A percentile compares a stretch with the other conserved stretches of the same genome.
phyloP scores from a whole-genome alignment of 1,284 basidiomycete species.

The Tetrapyrgos nigripes region DNA sequence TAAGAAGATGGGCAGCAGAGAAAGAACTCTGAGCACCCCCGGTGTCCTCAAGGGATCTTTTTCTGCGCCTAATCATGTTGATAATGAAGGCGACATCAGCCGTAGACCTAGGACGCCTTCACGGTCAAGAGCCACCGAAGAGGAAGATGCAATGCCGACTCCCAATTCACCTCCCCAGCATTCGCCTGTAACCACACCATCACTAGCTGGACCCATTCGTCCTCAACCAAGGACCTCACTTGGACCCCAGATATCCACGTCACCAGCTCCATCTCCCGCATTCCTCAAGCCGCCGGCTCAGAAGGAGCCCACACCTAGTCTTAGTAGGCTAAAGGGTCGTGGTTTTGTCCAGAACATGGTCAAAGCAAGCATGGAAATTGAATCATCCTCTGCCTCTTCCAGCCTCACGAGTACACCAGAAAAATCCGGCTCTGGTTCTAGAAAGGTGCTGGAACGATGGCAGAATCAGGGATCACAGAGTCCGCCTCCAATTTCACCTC shows the following conservation, averaged over 20 bases:
- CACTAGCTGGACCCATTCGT: conserved; percentile 61
- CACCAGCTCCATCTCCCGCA: conserved; percentile 56
- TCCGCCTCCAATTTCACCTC: conserved; percentile 39
- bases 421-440: conserved; percentile 38
- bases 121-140: conserved; percentile 6
- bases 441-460: conserved; percentile 75
- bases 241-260: conserved; percentile 53
- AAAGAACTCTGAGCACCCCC: conserved; percentile 49
- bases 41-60: conserved; percentile 1
- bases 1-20: conserved; percentile 40
- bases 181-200: conserved; percentile 45
- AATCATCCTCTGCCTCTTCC: conserved; percentile 38
- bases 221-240: conserved; percentile 54
- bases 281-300: conserved; percentile 61
- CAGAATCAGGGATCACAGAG: conserved; percentile 37
- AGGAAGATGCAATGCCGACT: background rate
- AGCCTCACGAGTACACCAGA: conserved; percentile 35
- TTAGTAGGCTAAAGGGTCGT: conserved; percentile 80
- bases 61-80: background rate
- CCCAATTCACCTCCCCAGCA: conserved; percentile 40
- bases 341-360: conserved; percentile 85
- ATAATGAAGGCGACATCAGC: background rate
- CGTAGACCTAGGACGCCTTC: conserved; percentile 4
- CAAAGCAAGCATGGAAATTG: conserved; percentile 63
- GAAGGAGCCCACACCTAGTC: conserved; percentile 80